Base-by-base conservation (phyloP, 768 basidiomycete genomes). In the Naganishia vaughanmartiniae region DNA sequence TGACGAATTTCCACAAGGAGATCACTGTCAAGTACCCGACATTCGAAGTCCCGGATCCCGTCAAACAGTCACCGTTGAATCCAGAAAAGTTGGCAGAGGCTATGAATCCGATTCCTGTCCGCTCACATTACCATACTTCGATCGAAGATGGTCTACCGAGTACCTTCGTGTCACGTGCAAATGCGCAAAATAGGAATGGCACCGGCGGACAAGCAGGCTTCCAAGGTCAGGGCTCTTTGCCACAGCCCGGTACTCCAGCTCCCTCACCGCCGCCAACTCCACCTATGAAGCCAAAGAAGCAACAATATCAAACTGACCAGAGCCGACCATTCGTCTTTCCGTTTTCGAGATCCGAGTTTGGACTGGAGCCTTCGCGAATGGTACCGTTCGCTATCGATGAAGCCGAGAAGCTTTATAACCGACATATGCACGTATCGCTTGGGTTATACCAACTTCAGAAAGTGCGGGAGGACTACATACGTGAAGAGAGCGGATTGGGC, bases 241-340 rank as follows among this genome's bases (percentile, higher is more conserved):
- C 82, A 21, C 72, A 80, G 30, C 89, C 92, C 1, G 86, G 88
- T 15, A 98, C 94, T 4, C 94, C 94, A 7, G 92, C 93, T 30
- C 93, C 94, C 1, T 88, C 92, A 0, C 93, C 93, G 0, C 91
- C 91, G 0, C 76, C 75, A 0, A 74, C 75, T 7, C 80, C 79
- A 4, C 90, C 88, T 1, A 60, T 74, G 21, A 97, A 95, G 77
- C 92, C 91, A 12, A 99, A 99, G 84, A 97, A 98, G 80, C 95
- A 95, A 78, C 92, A 95, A 79, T 99, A 92, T 80, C 96, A 98
- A 78, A 99, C 96, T 0, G 96, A 99, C 81, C 96, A 94, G 79
- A 88, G 83, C 55, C 85, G 91, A 15, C 95, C 96, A 0, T 99
- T 98, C 80, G 83, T 98, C 71, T 94, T 99, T 80, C 96, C 96